Conservation (phyloP, 805 yeast species). For the Candida odintsovae region DNA sequence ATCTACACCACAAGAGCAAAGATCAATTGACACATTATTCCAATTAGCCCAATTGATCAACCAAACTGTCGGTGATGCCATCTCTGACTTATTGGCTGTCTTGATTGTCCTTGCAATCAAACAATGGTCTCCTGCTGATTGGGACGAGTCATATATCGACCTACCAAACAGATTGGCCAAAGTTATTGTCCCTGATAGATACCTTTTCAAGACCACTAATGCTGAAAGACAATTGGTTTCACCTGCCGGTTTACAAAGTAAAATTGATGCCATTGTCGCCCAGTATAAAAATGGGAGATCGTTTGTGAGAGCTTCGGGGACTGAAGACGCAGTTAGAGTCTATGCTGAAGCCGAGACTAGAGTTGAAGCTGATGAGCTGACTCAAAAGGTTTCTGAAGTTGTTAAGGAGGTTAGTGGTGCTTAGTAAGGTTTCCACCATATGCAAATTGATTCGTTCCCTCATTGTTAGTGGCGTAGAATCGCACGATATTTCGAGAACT, state of each 20-base stretch:
- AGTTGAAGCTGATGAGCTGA: slow-evolving; percentile 42
- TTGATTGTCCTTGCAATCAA: slow-evolving; percentile 55
- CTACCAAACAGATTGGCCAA: slow-evolving; percentile 82
- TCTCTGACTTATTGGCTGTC: slow-evolving; percentile 83
- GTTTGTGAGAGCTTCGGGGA: slow-evolving; percentile 95
- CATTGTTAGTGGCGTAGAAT: background rate
- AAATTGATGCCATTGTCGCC: slow-evolving; percentile 61
- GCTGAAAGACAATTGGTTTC: slow-evolving; percentile 79
- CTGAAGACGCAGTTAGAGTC: slow-evolving; percentile 95
- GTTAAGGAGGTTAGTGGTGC: slow-evolving; percentile 22
- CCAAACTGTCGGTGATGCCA: slow-evolving; percentile 98
- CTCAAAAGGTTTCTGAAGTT: slow-evolving; percentile 32
- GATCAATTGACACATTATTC: slow-evolving; percentile 49
- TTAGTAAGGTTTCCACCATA: background rate
- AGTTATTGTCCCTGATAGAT: slow-evolving; percentile 78
- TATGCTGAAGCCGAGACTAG: slow-evolving; percentile 78
- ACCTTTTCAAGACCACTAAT: slow-evolving; percentile 73
- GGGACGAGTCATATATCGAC: slow-evolving; percentile 78
- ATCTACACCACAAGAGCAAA: slow-evolving; percentile 36
- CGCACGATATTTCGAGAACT: too few species aligned
- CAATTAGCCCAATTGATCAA: slow-evolving; percentile 71
- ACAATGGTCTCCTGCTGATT: slow-evolving; percentile 52
- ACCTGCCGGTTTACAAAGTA: slow-evolving; percentile 72
- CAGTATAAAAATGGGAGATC: slow-evolving; percentile 63
- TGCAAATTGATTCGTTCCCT: too few species aligned